A percentile compares a stretch with the other conserved stretches of the same genome.
Conservation (phyloP, 2,329 filamentous ascomycete species). For the Botryosphaeria dothidea region DNA sequence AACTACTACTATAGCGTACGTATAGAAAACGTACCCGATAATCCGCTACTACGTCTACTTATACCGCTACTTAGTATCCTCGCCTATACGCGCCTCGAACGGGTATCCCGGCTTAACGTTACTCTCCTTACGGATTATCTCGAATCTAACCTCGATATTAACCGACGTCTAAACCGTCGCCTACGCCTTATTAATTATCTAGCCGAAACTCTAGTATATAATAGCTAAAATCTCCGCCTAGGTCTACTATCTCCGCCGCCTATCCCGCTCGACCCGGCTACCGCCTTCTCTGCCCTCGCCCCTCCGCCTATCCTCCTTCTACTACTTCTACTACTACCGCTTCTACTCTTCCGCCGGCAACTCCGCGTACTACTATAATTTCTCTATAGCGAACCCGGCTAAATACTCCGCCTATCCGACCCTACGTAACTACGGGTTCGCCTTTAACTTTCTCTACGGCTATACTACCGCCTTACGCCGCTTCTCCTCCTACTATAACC, state of each 20-base stretch:
- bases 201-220: neutral
- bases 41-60: neutral
- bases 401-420: neutral
- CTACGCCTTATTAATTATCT: neutral
- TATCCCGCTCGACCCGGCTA: neutral
- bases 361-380: neutral
- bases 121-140: neutral
- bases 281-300: neutral
- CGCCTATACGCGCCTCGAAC: neutral
- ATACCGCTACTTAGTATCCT: neutral
- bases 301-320: neutral
- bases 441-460: neutral
- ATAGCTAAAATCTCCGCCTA: neutral
- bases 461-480: neutral
- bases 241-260: neutral
- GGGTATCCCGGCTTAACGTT: neutral
- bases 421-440: neutral
- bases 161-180: neutral
- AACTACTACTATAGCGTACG: neutral
- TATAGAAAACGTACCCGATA: neutral
- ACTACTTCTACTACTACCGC: neutral
- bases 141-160: neutral
- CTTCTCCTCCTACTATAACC: neutral
- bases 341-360: neutral
- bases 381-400: neutral